Conservation (phyloP, 73 alveolate species). For the Stentor coeruleus region DNA sequence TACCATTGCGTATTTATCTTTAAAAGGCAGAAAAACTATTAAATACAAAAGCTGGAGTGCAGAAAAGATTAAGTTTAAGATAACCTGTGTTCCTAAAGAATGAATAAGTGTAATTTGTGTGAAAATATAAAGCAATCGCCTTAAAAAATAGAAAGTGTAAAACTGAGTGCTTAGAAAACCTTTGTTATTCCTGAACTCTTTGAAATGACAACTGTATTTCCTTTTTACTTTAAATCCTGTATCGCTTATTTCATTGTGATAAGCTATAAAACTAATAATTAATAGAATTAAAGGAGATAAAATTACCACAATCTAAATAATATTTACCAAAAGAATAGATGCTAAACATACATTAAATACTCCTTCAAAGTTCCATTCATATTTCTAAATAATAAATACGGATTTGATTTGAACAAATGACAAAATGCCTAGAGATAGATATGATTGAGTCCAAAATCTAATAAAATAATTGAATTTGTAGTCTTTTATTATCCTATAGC, state of each 20-base stretch:
- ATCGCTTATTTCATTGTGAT: background rate
- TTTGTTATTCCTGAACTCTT: background rate
- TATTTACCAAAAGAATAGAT: background rate
- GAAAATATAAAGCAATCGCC: background rate
- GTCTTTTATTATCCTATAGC: background rate
- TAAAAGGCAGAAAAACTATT: too few relatives aligned
- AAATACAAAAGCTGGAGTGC: too few relatives aligned
- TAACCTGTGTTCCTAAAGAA: too few relatives aligned
- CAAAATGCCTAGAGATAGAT: background rate
- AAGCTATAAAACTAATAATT: background rate
- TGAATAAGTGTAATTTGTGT: too few relatives aligned
- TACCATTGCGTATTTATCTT: too few relatives aligned
- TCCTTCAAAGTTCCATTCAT: background rate
- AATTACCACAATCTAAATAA: background rate
- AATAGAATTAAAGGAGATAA: background rate
- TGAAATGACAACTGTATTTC: background rate
- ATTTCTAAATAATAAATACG: background rate
- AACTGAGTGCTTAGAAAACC: background rate
- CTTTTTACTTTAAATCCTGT: background rate
- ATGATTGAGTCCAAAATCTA: background rate
- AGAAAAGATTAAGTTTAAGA: too few relatives aligned
- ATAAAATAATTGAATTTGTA: background rate
- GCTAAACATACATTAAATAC: background rate
- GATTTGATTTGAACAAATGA: background rate
- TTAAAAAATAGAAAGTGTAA: background rate